Conservation (phyloP, 805 yeast genomes). For the Candida ficus region DNA sequence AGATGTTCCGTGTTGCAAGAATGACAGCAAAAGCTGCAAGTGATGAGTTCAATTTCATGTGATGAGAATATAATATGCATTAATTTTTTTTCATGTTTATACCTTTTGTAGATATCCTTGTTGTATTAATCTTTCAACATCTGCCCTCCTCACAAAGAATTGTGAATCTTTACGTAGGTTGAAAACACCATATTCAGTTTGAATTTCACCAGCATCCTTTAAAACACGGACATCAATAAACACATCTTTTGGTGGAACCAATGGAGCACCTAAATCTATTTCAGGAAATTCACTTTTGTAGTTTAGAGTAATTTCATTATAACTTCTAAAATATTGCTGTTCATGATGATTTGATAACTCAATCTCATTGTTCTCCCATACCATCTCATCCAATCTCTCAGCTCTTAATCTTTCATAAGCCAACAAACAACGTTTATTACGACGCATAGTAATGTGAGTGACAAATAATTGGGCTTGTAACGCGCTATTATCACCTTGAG, state of each 20-base stretch:
- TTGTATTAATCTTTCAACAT: conserved; percentile 88
- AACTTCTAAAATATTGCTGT: conserved; percentile 68
- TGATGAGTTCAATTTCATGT: conserved; percentile 65
- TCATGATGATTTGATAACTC: conserved; percentile 70
- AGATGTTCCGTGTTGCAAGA: conserved; percentile 72
- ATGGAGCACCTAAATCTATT: conserved; percentile 80
- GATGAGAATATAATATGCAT: conserved; percentile 1
- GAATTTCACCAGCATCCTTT: conserved; percentile 94
- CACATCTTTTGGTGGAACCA: conserved; percentile 86
- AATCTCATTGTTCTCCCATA: conserved; percentile 63
- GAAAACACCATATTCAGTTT: conserved; percentile 95
- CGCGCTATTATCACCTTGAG: conserved; percentile 32
- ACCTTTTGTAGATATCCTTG: conserved; percentile 88
- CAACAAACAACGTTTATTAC: conserved; percentile 85
- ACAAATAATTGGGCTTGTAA: conserved; percentile 48
- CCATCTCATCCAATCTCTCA: conserved; percentile 55
- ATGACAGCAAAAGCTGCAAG: conserved; percentile 57
- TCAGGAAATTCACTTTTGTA: conserved; percentile 78
- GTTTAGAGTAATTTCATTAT: conserved; percentile 65
- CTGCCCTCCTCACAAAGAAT: conserved; percentile 88
- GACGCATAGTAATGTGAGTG: conserved; percentile 68
- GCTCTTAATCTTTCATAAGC: conserved; percentile 79
- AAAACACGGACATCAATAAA: conserved; percentile 92
- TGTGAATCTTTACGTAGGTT: conserved; percentile 91
- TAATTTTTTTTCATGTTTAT: conserved; percentile 16